Percentiles rank a stretch among this genome's conserved stretches.
phyloP scores from a whole-genome alignment of 257 asterid species.

The Voacanga thouarsii region DNA sequence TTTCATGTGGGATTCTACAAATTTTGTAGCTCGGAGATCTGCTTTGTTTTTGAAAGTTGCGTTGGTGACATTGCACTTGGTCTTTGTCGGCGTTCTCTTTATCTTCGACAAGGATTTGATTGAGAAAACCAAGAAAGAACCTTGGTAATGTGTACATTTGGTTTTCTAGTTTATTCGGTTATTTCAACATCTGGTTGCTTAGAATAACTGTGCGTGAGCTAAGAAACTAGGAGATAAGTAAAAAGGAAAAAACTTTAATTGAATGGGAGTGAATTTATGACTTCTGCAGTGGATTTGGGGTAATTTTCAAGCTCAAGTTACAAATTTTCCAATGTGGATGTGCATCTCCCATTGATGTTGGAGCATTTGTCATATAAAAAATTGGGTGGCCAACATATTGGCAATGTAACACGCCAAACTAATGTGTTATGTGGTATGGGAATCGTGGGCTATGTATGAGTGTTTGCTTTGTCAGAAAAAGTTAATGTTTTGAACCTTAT shows the following conservation, averaged over 20 bases:
- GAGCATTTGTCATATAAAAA: background rate
- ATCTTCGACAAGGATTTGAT: slow-evolving; percentile 65
- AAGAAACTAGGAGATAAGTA: background rate
- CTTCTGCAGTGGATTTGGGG: background rate
- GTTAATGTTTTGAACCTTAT: background rate
- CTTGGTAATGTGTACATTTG: slow-evolving; percentile 49
- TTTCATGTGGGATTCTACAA: background rate
- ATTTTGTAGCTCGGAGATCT: slow-evolving; percentile 70
- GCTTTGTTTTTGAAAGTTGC: slow-evolving; percentile 61
- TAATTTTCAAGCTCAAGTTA: background rate
- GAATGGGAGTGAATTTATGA: background rate
- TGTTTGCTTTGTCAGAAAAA: background rate
- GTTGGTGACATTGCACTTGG: slow-evolving; percentile 80
- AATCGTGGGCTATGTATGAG: background rate
- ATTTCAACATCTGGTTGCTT: background rate
- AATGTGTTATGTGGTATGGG: background rate
- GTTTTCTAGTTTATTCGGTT: background rate
- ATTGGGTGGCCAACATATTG: background rate
- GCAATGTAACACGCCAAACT: background rate
- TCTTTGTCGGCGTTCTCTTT: slow-evolving; percentile 53
- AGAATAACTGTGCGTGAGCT: background rate
- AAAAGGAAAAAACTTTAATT: background rate
- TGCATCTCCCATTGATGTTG: background rate
- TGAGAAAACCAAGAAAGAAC: slow-evolving; percentile 52
- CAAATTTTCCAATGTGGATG: background rate